Evolutionary conservation across 768 basidiomycete genomes (phyloP).

Genomic region (Suillus sp.): DNA sequence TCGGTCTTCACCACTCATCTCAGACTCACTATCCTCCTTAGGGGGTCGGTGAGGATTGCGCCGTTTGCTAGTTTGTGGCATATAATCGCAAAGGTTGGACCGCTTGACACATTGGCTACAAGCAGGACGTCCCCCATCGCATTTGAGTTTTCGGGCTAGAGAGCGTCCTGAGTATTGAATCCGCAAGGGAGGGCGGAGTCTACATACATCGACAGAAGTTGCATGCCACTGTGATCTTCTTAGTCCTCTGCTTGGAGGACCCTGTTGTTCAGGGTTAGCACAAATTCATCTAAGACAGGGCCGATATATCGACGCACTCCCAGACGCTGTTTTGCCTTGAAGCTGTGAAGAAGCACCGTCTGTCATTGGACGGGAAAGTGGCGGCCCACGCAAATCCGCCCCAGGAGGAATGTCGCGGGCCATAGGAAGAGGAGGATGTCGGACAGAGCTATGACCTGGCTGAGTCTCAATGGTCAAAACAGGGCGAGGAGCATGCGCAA

Average conservation of each 20-base stretch:
- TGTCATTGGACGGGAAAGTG: constrained; percentile 40
- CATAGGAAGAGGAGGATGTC: constrained; percentile 47
- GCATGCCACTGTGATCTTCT: constrained; percentile 89
- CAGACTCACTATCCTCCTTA: constrained; percentile 59
- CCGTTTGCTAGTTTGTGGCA: constrained; percentile 70
- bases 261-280: constrained; percentile 38
- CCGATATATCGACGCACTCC: constrained; percentile 39
- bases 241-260: constrained; percentile 67
- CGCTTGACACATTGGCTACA: constrained; percentile 83
- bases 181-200: constrained; percentile 17
- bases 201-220: constrained; percentile 88
- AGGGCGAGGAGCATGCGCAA: constrained; percentile 50
- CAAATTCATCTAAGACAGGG: constrained; percentile 14
- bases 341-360: constrained; percentile 36
- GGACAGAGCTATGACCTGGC: constrained; percentile 44
- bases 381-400: constrained; percentile 45
- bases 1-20: constrained; percentile 64
- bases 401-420: constrained; percentile 50
- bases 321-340: constrained; percentile 35
- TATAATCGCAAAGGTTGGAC: constrained; percentile 77
- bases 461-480: constrained; percentile 65
- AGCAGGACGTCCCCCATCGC: constrained; percentile 82
- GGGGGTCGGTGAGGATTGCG: constrained; percentile 65
- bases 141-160: constrained; percentile 84
- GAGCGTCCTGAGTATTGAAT: constrained; percentile 23